Conservation (phyloP, 208 protist species). For the Plasmodiophora brassicae region DNA sequence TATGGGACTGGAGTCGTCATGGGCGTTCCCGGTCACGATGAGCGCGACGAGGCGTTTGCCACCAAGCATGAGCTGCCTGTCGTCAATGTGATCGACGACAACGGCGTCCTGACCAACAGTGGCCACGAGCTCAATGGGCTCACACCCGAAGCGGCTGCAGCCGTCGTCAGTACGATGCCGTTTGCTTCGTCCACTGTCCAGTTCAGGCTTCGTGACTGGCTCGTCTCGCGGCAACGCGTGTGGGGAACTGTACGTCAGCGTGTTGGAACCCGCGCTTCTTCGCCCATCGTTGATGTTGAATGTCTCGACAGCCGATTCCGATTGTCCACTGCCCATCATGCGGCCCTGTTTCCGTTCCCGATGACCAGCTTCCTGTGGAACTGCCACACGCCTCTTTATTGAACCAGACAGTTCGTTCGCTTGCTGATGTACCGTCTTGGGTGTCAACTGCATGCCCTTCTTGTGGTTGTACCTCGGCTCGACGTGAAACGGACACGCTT, state of each 20-base stretch:
- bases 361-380: background rate
- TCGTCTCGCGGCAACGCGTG: conserved; percentile 67
- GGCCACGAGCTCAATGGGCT: background rate
- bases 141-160: background rate
- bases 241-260: background rate
- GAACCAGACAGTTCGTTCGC: background rate
- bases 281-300: no score
- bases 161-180: background rate
- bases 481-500: background rate
- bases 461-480: background rate
- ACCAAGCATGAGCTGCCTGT: background rate
- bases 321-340: background rate
- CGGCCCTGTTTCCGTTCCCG: background rate
- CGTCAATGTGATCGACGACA: background rate
- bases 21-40: conserved; percentile 2
- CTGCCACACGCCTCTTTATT: background rate
- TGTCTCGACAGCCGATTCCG: no score
- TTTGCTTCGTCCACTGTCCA: background rate
- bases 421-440: background rate
- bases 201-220: conserved; percentile 66
- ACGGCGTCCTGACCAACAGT: background rate
- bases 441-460: background rate
- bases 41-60: background rate
- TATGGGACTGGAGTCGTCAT: conserved; percentile 13
- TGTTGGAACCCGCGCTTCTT: no score